Base-by-base conservation (phyloP, 1,139 yeast genomes). In the Taphrina pruni region DNA sequence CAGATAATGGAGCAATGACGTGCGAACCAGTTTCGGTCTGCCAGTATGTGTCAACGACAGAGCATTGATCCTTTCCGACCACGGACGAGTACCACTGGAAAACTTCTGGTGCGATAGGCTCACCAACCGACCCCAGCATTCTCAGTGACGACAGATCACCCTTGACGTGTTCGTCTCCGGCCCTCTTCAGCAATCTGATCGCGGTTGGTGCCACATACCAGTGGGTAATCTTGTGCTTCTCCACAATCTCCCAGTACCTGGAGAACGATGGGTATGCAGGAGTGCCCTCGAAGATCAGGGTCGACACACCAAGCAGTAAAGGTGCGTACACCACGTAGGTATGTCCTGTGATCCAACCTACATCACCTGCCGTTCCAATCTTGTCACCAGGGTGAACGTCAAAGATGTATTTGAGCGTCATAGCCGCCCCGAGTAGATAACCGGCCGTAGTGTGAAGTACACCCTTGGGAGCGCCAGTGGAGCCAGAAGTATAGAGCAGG, bases 261-360 rank as follows among this genome's bases (percentile, higher is more conserved):
- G 97, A 96, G 77, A 87, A 93, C 78, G 91, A 91, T 76, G 99
- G 99, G 81, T 90, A 93, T 52, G 97, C 97, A 71, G 99, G 99
- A 32, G 99, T 94, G 73, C 97, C 97, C 83, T 94, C 99, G 77
- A 94, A 94, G 72, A 94, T 91, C 73, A 94, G 87, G 46, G 97
- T 87, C 69, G 98, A 89, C 70, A 91, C 88, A 79, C 99, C 99
- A 70, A 91, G 83, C 66, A 87, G 80, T 76, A 94, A 85, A 70
- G 99, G 98, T 73, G 98, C 98, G 78, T 94, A 94, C 72, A 93
- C 83, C 48, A 96, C 97, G 77, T 94, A 94, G 50, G 98, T 89
- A 81, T 94, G 99, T 75, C 99, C 99, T 54, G 99, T 94, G 78
- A 94, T 94, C 99, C 99, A 94, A 79, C 99, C 99, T 68, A 94